Conservation (phyloP, 2,329 filamentous ascomycete species). For the Neospermospora avenae region DNA sequence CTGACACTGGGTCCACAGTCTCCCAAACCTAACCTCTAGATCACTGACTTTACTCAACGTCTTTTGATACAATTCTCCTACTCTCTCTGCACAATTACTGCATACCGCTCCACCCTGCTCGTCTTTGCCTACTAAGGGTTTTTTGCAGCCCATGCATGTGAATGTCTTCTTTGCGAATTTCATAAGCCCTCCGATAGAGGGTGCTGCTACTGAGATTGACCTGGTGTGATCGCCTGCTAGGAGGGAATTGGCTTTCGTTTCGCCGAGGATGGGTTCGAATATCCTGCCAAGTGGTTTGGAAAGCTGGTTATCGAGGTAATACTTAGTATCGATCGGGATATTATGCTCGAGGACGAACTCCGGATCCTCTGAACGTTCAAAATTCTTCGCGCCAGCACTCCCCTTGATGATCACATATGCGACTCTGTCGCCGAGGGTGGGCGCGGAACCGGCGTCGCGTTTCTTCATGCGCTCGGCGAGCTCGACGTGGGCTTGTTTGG, state of each 20-base stretch:
- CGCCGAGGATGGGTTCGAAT: slow-evolving; percentile 95
- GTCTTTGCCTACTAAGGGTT: slow-evolving; percentile 76
- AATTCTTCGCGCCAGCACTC: slow-evolving; percentile 85
- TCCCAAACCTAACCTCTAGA: slow-evolving; percentile 85
- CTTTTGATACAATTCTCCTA: slow-evolving; percentile 92
- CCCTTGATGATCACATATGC: slow-evolving; percentile 98
- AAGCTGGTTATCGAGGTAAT: slow-evolving; percentile 97
- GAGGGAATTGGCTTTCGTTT: slow-evolving; percentile 82
- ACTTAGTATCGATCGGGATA: slow-evolving; percentile 94
- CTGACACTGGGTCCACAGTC: slow-evolving; percentile 98
- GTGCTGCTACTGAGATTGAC: slow-evolving; percentile 88
- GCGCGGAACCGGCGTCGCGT: slow-evolving; percentile 90
- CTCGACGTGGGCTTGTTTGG: slow-evolving; percentile 94
- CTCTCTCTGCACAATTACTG: slow-evolving; percentile 74
- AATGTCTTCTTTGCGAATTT: slow-evolving; percentile 97
- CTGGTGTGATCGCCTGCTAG: slow-evolving; percentile 92
- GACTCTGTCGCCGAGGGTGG: slow-evolving; percentile 88
- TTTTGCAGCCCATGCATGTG: slow-evolving; percentile 99
- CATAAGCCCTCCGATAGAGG: slow-evolving; percentile 91
- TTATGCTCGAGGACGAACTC: slow-evolving; percentile 98
- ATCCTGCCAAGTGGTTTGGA: slow-evolving; percentile 92
- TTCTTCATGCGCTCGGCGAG: slow-evolving; percentile 96
- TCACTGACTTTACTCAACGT: slow-evolving; percentile 85
- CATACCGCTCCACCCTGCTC: slow-evolving; percentile 87
- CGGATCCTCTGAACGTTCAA: slow-evolving; percentile 94